Conservation (phyloP, 1,284 basidiomycete genomes). For the Calocybe gambosa region DNA sequence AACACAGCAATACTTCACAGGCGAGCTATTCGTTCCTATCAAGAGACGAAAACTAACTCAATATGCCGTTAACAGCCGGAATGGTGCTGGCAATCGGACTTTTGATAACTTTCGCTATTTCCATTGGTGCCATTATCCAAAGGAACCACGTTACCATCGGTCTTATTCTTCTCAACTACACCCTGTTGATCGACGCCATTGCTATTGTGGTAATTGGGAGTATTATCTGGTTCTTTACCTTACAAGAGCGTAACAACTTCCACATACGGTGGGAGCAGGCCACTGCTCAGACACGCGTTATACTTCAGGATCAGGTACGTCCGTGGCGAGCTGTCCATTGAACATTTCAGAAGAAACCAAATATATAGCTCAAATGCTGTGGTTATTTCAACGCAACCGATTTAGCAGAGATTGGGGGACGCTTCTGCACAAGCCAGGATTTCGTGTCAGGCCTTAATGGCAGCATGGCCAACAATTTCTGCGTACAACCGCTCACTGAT, state of each 20-base stretch:
- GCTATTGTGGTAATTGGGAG: slow-evolving; percentile 58
- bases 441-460: slow-evolving; percentile 39
- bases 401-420: slow-evolving; percentile 46
- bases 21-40: slow-evolving; percentile 35
- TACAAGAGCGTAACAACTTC: slow-evolving; percentile 65
- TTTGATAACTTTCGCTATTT: slow-evolving; percentile 61
- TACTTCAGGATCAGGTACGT: slow-evolving; percentile 68
- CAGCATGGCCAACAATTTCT: slow-evolving; percentile 46
- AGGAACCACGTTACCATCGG: slow-evolving; percentile 61
- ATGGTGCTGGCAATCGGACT: slow-evolving; percentile 63
- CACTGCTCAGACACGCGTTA: slow-evolving; percentile 40
- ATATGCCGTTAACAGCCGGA: slow-evolving; percentile 45
- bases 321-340: not conserved
- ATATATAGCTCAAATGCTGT: slow-evolving; percentile 64
- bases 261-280: slow-evolving; percentile 47
- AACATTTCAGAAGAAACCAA: not conserved
- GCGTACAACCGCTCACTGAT: slow-evolving; percentile 58
- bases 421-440: slow-evolving; percentile 55
- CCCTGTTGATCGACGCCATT: slow-evolving; percentile 56
- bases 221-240: slow-evolving; percentile 74
- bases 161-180: slow-evolving; percentile 69
- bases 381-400: slow-evolving; percentile 74
- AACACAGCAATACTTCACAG: slow-evolving; percentile 47
- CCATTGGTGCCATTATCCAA: slow-evolving; percentile 65
- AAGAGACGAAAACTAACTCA: not conserved